These are phyloP conservation scores for Chara braunii DNA, from an alignment of 139 green algal genomes.

Conservation along the genomic window DNA sequence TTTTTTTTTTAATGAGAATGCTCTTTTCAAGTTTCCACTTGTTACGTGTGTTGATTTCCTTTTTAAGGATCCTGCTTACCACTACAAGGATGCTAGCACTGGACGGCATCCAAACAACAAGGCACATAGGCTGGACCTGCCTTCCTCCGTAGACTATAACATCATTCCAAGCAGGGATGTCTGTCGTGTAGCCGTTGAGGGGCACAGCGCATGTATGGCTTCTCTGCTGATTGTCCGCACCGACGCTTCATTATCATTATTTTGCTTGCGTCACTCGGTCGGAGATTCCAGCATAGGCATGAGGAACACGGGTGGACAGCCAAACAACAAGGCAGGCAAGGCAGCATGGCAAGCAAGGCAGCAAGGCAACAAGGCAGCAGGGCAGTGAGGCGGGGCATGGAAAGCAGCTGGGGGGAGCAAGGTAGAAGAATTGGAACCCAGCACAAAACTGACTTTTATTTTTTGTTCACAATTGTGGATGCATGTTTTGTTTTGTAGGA, in stretches of 20 bases:
- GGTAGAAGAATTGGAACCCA: no score
- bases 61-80: neutral
- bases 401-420: neutral
- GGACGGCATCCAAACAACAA: no score
- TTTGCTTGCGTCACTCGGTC: no score
- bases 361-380: neutral
- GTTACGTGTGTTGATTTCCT: neutral
- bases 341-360: neutral
- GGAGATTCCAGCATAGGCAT: no score
- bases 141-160: neutral
- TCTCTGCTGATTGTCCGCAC: neutral
- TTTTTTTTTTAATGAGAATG: neutral
- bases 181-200: neutral
- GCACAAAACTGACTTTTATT: neutral
- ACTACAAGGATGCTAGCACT: no score
- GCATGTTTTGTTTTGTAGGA: conserved; percentile 4
- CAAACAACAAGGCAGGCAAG: neutral
- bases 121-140: neutral
- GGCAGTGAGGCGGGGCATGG: neutral
- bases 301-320: no score
- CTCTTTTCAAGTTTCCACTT: neutral
- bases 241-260: no score
- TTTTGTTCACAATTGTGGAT: neutral
- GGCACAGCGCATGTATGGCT: neutral
- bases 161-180: neutral